Base-by-base conservation (phyloP, 306 rosid species). In the Glycyrrhiza uralensis region DNA sequence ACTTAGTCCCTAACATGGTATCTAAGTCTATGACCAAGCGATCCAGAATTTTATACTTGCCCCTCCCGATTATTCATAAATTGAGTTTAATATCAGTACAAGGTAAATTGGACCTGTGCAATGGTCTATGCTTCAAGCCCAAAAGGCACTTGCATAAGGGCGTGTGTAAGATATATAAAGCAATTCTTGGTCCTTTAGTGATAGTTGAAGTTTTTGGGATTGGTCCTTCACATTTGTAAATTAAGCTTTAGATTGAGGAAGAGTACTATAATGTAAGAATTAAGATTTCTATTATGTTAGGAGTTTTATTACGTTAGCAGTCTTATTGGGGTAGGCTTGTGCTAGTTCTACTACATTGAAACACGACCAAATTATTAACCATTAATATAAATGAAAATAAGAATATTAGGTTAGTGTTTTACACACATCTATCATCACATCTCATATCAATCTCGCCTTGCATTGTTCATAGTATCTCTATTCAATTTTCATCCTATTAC, bases 381-480 rank as follows among this genome's bases (percentile, higher is more conserved):
- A 1, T 28, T 64, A 30, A 3, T 66, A 29, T 6, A 49, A 67
- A 35, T 24, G 10, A 38, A 10, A 56, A 42, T 13, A 17, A 54
- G 20, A 75, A 14, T 65, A 41, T 20, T 60, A 38, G 20, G 63
- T 28, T 39, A 28, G 72, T 20, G 15, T 60, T 60, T 50, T 61
- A 26, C 46, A 12, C 14, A 23, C 35, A 69, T 32, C 59, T 24
- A 26, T 29, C 4, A 42, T 18, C 4, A 45, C 12, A 72, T 47
- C 58, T 59, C 46, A 2, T 30, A 62, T 77, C 72, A 61, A 20
- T 61, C 67, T 61, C 51, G 51, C 61, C 42, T 52, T 39, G 0
- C 41, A 52, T 7, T 19, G 5, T 10, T 28, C 35, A 20, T 28
- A 12, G 23, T 62, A 44, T 54, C 54, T 45, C 55, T 54, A 64